Evolutionary conservation across 1,284 basidiomycete species (phyloP), one percentile per base, ranked within the genome.

Genomic region (Cutaneotrichosporon mucoides): DNA sequence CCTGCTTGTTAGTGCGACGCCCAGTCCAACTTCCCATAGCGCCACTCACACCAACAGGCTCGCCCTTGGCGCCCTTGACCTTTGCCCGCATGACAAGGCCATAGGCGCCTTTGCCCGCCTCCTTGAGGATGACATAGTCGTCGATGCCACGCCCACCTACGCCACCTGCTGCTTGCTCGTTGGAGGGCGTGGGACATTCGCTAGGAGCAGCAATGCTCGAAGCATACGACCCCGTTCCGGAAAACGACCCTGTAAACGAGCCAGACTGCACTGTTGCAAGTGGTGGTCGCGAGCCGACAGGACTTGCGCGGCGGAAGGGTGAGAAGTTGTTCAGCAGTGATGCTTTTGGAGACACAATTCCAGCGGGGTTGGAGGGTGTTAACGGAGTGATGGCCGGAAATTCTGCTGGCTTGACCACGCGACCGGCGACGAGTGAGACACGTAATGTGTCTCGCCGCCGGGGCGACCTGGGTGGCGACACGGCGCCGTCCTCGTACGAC

Each of bases 31-130:
- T 36, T 6, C 9, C 16, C 4, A 15, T 2, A 6, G 12, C 5
- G 3, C 35, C 49, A 76, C 90, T 84, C 78, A 94, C 92, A 67
- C 92, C 93, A 38, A 87, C 78, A 8, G 86, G 83, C 36, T 76
- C 68, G 0, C 90, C 91, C 73, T 90, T 87, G 1, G 82, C 70
- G 42, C 83, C 84, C 68, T 88, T 88, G 73, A 92, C 89, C 60
- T 89, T 83, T 1, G 87, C 95, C 55, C 90, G 84, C 79, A 96
- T 94, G 34, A 99, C 95, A 47, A 98, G 82, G 0, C 95, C 95
- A 76, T 99, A 99, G 11, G 95, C 95, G n/a, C 95, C 95, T 60
- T 92, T 84, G 33, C 95, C 92, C 16, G 94, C 89, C 72, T 96
- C 92, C 52, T 84, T 84, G 66, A 92, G 85, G 56, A 96, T 88